These are phyloP conservation scores for Adansonia madagascariensis DNA, from an alignment of 441 rosid genomes.

Conservation along the genomic window DNA sequence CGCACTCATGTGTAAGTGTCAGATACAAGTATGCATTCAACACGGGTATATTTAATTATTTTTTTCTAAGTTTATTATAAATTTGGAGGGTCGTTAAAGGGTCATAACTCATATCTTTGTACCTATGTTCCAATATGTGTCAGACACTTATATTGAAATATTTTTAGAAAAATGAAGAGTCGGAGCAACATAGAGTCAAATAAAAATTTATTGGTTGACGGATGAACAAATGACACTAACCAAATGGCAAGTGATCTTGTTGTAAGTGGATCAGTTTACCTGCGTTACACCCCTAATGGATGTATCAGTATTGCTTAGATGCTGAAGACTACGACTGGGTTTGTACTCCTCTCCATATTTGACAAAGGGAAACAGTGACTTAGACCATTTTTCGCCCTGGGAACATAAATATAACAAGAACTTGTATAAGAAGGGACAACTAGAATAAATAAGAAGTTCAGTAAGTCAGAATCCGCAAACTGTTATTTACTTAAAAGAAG, in stretches of 20 bases:
- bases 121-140: too few species aligned
- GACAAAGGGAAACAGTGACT: slow-evolving; percentile 3
- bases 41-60: too few species aligned
- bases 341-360: background rate
- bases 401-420: slow-evolving; percentile 1
- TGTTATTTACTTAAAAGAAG: too few species aligned
- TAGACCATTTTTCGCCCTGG: background rate
- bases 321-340: background rate
- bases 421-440: background rate
- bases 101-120: too few species aligned
- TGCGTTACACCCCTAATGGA: background rate
- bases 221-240: background rate
- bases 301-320: background rate
- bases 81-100: too few species aligned
- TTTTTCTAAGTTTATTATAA: too few species aligned
- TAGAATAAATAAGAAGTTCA: background rate
- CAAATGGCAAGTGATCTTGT: background rate
- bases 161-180: too few species aligned
- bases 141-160: too few species aligned
- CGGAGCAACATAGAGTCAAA: background rate
- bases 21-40: too few species aligned
- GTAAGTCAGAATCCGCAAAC: too few species aligned
- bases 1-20: too few species aligned
- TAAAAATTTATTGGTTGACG: background rate
- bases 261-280: slow-evolving; percentile 12